Evolutionary conservation across 805 yeast genomes (phyloP).

Genomic region (Blastobotrys terrestris): DNA sequence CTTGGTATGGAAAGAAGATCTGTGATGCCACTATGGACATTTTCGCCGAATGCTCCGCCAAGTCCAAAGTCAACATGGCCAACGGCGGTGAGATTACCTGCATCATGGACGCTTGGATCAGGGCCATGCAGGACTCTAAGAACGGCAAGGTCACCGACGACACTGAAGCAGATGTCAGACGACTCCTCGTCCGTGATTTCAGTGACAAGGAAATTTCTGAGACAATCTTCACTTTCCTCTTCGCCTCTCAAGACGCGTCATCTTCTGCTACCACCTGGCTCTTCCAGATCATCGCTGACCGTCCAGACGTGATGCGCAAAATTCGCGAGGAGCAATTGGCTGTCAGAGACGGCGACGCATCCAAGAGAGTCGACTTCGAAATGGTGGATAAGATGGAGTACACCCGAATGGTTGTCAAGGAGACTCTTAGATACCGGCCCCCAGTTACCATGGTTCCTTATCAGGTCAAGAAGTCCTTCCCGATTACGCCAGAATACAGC

Average conservation of each 20-base stretch:
- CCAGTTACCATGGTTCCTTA: conserved; percentile 99
- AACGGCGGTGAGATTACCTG: conserved; percentile 75
- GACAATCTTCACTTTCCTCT: conserved; percentile 91
- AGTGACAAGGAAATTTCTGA: conserved; percentile 89
- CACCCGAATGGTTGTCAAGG: conserved; percentile 87
- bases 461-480: conserved; percentile 80
- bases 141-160: conserved; percentile 35
- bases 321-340: conserved; percentile 87
- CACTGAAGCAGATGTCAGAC: conserved; percentile 47
- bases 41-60: conserved; percentile 81
- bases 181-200: conserved; percentile 70
- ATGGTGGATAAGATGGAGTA: conserved; percentile 81
- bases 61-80: conserved; percentile 74
- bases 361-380: conserved; percentile 54
- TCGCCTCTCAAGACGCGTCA: conserved; percentile 97
- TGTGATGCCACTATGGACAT: conserved; percentile 93
- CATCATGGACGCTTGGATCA: conserved; percentile 94
- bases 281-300: conserved; percentile 91
- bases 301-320: conserved; percentile 83
- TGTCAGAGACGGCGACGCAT: conserved; percentile 74
- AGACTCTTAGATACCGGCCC: conserved; percentile 89
- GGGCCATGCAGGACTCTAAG: conserved; percentile 70
- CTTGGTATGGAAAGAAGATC: conserved; percentile 94
- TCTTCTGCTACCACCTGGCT: conserved; percentile 97
- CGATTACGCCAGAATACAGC: conserved; percentile 73